Base-by-base conservation (phyloP, 257 asterid species). In the Lavandula angustifolia region DNA sequence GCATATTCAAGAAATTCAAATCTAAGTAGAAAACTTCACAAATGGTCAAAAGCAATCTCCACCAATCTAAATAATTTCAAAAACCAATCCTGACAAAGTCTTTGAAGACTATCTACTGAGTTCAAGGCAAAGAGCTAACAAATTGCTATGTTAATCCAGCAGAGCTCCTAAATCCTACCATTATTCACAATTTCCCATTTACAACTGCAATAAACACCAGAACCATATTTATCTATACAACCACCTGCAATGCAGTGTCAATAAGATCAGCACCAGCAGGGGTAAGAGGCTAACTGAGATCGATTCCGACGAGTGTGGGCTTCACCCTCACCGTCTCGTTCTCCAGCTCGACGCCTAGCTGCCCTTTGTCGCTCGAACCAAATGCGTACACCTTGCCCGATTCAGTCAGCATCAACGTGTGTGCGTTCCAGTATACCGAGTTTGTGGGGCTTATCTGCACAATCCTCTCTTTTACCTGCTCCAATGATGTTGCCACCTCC, bases 351-450 rank as follows among this genome's bases (percentile, higher is more conserved):
- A 94, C 84, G 0, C 99, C 99, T 4, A 94, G 87, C 81, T 94
- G 99, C 37, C 99, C 99, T 74, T 88, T 85, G 75, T 91, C 98
- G 22, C 99, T 98, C 0, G 98, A 84, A 7, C 99, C 99, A 51
- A 94, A 94, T 3, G 98, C 96, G 40, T 84, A 94, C 4, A 94
- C 83, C 81, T 87, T 88, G 71, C 84, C 95, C 0, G 95, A 79
- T 59, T 91, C 96, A 0, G 99, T 91, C 10, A 94, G 96, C 0
- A 96, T 96, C 46, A 94, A 87, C 3, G 99, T 94, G 58, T 94
- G 99, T 11, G 99, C 96, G 14, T 88, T 86, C 99, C 98, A 94
- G 43, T 86, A 86, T 63, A 91, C 76, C n/a, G 96, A 86, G 66
- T 90, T 94, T 10, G 99, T 91, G 69, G 86, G 96, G 79, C 98